phyloP scores from a whole-genome alignment of 495 filamentous ascomycete genomes.

The Aspergillus avenaceus region DNA sequence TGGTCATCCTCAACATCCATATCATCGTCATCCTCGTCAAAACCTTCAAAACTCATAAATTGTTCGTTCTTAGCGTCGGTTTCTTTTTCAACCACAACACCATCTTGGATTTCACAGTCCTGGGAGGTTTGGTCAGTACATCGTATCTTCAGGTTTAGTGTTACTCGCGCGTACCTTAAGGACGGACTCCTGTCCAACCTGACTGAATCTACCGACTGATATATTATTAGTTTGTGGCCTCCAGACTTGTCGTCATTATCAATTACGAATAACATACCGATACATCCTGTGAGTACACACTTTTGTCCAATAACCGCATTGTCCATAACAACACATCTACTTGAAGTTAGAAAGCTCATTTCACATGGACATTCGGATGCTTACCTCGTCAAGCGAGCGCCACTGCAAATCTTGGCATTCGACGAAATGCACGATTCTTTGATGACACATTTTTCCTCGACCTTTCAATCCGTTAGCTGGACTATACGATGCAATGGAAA shows the following conservation, averaged over 20 bases:
- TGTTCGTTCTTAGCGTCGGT: constrained; percentile 83
- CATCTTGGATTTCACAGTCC: constrained; percentile 89
- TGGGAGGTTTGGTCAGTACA: not conserved
- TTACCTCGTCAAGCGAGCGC: constrained; percentile 60
- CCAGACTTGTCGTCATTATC: not conserved
- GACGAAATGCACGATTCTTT: constrained; percentile 85
- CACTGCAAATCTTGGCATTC: constrained; percentile 75
- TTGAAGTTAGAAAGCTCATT: not conserved
- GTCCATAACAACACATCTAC: constrained; percentile 87
- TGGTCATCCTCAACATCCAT: constrained; percentile 33
- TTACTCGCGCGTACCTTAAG: constrained; percentile 42
- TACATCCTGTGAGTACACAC: constrained; percentile 73
- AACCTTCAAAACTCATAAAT: constrained; percentile 77
- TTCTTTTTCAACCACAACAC: constrained; percentile 70
- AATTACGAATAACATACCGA: constrained; percentile 25
- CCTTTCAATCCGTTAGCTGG: constrained; percentile 12
- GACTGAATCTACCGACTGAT: constrained; percentile 63
- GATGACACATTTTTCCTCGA: constrained; percentile 76
- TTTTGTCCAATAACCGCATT: constrained; percentile 75
- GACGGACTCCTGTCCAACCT: constrained; percentile 71
- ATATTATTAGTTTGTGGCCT: not conserved
- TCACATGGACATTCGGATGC: not conserved
- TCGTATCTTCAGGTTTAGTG: not conserved
- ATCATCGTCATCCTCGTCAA: constrained; percentile 48
- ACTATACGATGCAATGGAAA: not conserved